These are phyloP conservation scores for Beauveria sp. DNA, from an alignment of 2,329 filamentous ascomycete genomes.

Conservation along the genomic window DNA sequence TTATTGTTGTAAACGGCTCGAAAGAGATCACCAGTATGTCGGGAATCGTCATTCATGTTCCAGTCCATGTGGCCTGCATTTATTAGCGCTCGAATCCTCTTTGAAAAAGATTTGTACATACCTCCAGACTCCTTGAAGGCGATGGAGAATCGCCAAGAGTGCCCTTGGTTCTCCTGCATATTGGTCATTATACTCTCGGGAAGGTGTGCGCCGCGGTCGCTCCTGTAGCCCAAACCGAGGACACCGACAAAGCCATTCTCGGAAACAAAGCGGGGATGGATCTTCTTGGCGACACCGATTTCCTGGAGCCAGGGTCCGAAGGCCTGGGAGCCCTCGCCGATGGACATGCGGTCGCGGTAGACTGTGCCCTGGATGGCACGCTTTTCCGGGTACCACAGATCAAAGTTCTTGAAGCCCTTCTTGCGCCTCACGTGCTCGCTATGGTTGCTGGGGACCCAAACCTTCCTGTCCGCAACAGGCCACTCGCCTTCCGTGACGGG, in stretches of 20 bases:
- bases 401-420: neutral
- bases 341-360: neutral
- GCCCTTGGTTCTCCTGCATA: neutral
- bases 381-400: neutral
- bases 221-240: neutral
- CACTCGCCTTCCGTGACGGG: neutral
- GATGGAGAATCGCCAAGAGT: neutral
- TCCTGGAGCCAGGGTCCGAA: neutral
- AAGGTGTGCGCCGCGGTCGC: neutral
- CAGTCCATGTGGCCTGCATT: neutral
- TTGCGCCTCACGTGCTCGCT: neutral
- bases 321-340: neutral
- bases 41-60: neutral
- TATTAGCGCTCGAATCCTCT: neutral
- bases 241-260: neutral
- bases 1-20: neutral
- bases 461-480: neutral
- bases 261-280: neutral
- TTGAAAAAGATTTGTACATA: neutral
- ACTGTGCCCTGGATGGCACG: neutral
- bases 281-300: neutral
- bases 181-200: neutral
- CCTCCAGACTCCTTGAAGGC: neutral
- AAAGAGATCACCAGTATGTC: neutral
- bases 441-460: neutral